These are phyloP conservation scores for Euphorbia celastroides DNA, from an alignment of 441 rosid genomes.

Conservation along the genomic window DNA sequence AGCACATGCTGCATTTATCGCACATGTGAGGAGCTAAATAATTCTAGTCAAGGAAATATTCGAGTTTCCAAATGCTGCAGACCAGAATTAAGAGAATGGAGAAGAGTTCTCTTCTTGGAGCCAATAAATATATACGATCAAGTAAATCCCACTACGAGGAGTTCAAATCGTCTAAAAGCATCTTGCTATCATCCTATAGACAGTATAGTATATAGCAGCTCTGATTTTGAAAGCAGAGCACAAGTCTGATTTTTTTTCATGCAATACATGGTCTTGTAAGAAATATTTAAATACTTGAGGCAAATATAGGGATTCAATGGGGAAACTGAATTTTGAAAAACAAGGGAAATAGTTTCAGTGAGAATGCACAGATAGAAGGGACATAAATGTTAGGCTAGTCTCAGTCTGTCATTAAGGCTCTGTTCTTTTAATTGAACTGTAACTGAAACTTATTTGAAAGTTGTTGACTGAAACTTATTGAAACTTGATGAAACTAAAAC, in stretches of 20 bases:
- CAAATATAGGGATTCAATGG: not conserved
- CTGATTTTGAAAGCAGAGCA: not conserved
- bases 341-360: not conserved
- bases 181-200: too few species aligned
- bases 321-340: not conserved
- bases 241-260: too few species aligned
- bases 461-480: too few species aligned
- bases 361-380: not conserved
- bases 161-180: not conserved
- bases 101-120: not conserved
- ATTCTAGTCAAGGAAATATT: conserved; percentile 37
- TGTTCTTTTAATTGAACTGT: too few species aligned
- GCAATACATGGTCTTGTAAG: not conserved
- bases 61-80: not conserved
- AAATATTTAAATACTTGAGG: not conserved
- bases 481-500: too few species aligned
- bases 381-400: not conserved
- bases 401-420: not conserved
- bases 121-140: not conserved
- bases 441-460: too few species aligned
- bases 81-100: not conserved
- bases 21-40: conserved; percentile 78
- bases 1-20: conserved; percentile 90
- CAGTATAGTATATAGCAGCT: not conserved
- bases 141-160: not conserved